Base-by-base conservation (phyloP, 306 rosid species). In the Lathyrus sativus region DNA sequence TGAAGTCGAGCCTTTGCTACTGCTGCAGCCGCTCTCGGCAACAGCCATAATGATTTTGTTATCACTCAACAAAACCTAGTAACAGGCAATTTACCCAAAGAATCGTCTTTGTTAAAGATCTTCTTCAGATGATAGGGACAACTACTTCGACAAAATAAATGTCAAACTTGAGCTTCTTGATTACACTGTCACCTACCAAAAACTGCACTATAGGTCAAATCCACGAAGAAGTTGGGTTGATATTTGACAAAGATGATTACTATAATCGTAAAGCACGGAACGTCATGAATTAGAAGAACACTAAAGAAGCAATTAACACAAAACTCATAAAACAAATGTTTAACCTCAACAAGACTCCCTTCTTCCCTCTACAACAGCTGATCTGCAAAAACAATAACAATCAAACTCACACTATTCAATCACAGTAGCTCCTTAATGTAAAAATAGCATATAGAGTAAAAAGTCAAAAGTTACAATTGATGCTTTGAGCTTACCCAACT, bases 1-100 rank as follows among this genome's bases (percentile, higher is more conserved):
- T 4, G 77, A 82, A 59, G 78, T 62, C 17, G 78, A 82, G 44
- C 80, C 73, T 46, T 61, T 86, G 12, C 44, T 77, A 75, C 64
- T 71, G 77, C 76, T 78, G 82, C 29, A 3, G 29, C 64, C 76
- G 79, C 82, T 80, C 64, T 67, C 62, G 75, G 82, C 88, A 84
- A 88, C 88, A 84, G 85, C 95, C 96, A 90, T 90, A 69, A 67
- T 88, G 81, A 74, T 67, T 48, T 63, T 63, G 50, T 65, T 59
- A 31, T 33, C 44, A 8, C 31, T 58, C 76, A 28, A 63, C 75
- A 54, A 71, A 71, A 58, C 65, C 80, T 28, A 70, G 22, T 51
- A 74, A 73, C 76, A 83, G 59, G 2, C 54, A 39, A 50, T 38
- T 50, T 31, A 48, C 31, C 65, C 78, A 28, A 62, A 38, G 14